Conservation (phyloP, 805 yeast species). For the Cyberlindnera meyerae region DNA sequence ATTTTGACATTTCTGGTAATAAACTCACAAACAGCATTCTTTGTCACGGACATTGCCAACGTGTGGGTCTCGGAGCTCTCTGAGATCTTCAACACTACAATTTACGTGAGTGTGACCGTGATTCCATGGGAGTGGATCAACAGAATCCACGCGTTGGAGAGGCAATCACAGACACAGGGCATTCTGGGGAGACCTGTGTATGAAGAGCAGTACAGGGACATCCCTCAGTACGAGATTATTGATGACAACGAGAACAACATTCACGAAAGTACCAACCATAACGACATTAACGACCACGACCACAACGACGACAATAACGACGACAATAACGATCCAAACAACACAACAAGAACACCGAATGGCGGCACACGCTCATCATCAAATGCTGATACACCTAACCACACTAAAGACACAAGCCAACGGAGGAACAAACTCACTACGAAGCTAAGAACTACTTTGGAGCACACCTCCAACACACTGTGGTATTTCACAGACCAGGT, state of each 20-base stretch:
- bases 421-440: no score
- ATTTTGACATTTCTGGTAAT: constrained; percentile 50
- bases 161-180: constrained; percentile 60
- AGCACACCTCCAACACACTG: constrained; percentile 33
- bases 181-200: constrained; percentile 70
- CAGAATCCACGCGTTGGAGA: constrained; percentile 52
- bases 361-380: no score
- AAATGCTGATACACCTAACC: no score
- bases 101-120: constrained; percentile 67
- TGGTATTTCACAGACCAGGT: constrained; percentile 46
- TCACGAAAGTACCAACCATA: no score
- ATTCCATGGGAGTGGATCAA: constrained; percentile 87
- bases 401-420: no score
- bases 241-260: constrained; percentile 20
- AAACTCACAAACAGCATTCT: constrained; percentile 60
- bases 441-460: constrained; percentile 23
- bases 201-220: constrained; percentile 51
- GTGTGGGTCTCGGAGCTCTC: constrained; percentile 72
- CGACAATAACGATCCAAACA: not conserved
- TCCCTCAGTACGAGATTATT: constrained; percentile 20
- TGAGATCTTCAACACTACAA: constrained; percentile 66
- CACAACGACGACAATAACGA: constrained; percentile 1
- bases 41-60: constrained; percentile 71
- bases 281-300: constrained; percentile 7
- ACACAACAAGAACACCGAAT: no score